A percentile compares a stretch with the other conserved stretches of the same genome.
Conservation (phyloP, 352 stramenopile species). For the Globisporangium parvum region DNA sequence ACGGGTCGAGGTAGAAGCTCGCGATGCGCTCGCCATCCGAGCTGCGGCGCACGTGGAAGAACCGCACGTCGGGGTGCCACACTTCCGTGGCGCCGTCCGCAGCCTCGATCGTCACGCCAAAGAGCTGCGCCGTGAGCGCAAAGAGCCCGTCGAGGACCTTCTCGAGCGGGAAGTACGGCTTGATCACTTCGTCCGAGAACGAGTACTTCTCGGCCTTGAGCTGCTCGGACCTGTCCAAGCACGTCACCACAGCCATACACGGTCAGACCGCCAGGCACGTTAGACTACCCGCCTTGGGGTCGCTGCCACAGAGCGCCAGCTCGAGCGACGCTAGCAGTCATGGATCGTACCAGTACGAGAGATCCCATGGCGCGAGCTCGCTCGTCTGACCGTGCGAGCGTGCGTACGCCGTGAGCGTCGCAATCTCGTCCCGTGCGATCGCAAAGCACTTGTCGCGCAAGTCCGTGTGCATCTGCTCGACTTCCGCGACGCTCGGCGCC, state of each 20-base stretch:
- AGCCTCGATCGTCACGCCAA: slow-evolving; percentile 91
- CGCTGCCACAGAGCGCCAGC: no score
- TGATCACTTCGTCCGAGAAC: slow-evolving; percentile 96
- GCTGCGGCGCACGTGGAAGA: slow-evolving; percentile 90
- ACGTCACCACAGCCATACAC: background rate
- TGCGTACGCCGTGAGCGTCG: slow-evolving; percentile 86
- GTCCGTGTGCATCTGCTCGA: slow-evolving; percentile 91
- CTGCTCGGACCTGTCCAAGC: slow-evolving; percentile 74
- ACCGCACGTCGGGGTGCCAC: slow-evolving; percentile 96
- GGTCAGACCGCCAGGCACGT: background rate
- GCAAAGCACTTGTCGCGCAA: slow-evolving; percentile 91
- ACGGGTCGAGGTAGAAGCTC: slow-evolving; percentile 97
- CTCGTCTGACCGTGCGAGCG: slow-evolving; percentile 61
- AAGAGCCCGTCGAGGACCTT: slow-evolving; percentile 96
- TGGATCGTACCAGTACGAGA: slow-evolving; percentile 84
- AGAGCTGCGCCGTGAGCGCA: slow-evolving; percentile 90
- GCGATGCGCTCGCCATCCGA: slow-evolving; percentile 87
- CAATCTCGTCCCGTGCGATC: slow-evolving; percentile 89
- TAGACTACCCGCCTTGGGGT: no score
- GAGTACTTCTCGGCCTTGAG: slow-evolving; percentile 94
- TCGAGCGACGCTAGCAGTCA: no score
- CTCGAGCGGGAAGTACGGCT: slow-evolving; percentile 96
- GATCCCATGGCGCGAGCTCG: slow-evolving; percentile 91
- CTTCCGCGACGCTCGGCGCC: slow-evolving; percentile 86
- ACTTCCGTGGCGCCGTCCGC: slow-evolving; percentile 59